Evolutionary conservation across 257 asterid species (phyloP).

Genomic region (Lantana camara): DNA sequence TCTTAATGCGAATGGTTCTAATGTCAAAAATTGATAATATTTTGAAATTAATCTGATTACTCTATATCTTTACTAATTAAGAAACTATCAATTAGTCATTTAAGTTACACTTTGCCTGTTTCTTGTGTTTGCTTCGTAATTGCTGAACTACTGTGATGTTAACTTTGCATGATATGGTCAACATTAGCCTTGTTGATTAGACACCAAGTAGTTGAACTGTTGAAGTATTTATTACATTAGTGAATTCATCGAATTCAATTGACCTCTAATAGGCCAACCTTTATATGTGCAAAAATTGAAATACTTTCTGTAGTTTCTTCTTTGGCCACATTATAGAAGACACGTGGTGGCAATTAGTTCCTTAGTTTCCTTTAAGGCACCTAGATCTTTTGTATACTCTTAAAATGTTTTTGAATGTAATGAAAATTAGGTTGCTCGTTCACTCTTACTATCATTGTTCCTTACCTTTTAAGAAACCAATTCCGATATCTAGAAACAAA

Average conservation of each 20-base stretch:
- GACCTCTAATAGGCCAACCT: neutral
- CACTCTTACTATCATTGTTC: neutral
- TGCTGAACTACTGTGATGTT: constrained; percentile 10
- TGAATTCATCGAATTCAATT: neutral
- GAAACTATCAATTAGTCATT: neutral
- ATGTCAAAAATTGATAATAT: neutral
- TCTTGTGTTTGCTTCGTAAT: neutral
- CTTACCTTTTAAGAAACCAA: neutral
- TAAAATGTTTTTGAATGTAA: neutral
- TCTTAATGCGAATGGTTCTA: neutral
- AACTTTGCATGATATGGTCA: neutral
- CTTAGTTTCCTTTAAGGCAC: neutral
- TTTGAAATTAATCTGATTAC: neutral
- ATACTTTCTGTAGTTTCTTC: neutral
- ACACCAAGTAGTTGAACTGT: neutral
- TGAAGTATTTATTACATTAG: neutral
- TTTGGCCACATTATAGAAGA: neutral
- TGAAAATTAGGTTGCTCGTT: neutral
- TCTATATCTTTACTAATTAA: neutral
- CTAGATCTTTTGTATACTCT: neutral
- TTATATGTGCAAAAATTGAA: neutral
- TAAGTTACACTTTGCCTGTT: neutral
- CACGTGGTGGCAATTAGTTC: neutral
- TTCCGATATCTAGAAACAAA: too few relatives aligned
- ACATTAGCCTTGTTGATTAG: neutral